Evolutionary conservation across 306 rosid species (phyloP), one percentile per base, ranked within the genome.

Genomic region (Cucurbita moschata): DNA sequence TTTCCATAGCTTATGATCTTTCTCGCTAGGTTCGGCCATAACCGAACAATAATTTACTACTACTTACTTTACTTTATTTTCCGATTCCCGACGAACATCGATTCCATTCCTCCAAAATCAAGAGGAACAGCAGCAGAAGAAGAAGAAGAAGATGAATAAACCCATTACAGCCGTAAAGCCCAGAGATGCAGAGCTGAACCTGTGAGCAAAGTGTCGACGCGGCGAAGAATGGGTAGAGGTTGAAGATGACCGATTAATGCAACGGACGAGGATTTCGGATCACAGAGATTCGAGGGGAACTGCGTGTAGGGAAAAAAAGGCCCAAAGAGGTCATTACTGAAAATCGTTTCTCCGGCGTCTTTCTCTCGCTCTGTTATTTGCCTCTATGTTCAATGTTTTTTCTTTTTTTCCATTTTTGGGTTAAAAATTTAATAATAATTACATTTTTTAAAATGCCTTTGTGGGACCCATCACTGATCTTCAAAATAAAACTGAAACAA

Each of bases 1-100:
- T 83, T 90, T 89, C 86, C 84, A 84, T 1, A 86, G 63, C 83
- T 72, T 89, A 75, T 43, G 75, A n/a, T 85, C 87, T 64, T 76
- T 70, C 51, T 76, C 76, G 73, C 72, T 64, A 68, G 84, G 71
- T 83, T 86, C 95, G 74, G 90, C 90, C 97, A 90, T 90, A 40
- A 49, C 76, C 76, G 73, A 73, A 68, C 37, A 39, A 30, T 54
- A 40, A 14, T 2, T 39, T 60, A 5, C n/a, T 12, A 60, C 13
- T 1, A 46, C 54, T 16, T 16, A 35, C 21, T 61, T 9, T 49
- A 1, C 59, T 75, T 60, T 5, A 50, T 3, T 62, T 10, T 64
- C 15, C 61, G 71, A 61, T 37, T 4, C 9, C 3, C 77, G 49
- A 61, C 61, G 38, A 62, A 64, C 19, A 75, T 61, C 39, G 26